phyloP scores from a whole-genome alignment of 139 green algal genomes.

The Yamagishiella unicocca region DNA sequence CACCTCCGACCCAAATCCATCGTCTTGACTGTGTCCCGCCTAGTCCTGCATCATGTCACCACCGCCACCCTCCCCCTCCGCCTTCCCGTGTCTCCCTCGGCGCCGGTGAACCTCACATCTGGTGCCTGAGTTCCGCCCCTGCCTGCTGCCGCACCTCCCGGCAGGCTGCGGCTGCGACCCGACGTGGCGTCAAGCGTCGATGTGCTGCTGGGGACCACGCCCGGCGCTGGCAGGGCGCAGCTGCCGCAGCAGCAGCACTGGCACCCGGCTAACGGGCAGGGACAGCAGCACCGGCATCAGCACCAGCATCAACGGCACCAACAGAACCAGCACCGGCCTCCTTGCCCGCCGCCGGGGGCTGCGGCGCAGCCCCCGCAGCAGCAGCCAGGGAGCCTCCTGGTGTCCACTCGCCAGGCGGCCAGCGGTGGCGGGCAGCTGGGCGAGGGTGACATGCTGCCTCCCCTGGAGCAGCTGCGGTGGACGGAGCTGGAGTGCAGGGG shows the following conservation, averaged over 20 bases:
- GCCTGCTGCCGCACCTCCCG: not conserved
- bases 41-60: not conserved
- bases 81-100: not conserved
- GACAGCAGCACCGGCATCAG: not conserved
- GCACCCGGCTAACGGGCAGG: not conserved
- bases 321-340: not conserved
- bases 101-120: not conserved
- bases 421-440: not conserved
- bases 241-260: not conserved
- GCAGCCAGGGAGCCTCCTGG: not conserved
- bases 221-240: not conserved
- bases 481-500: not conserved
- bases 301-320: not conserved
- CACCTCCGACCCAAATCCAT: not conserved
- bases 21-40: not conserved
- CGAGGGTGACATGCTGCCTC: not conserved
- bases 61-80: not conserved
- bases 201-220: not conserved
- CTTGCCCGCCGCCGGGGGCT: not conserved
- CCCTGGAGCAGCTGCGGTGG: conserved; percentile 17
- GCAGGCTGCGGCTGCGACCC: conserved; percentile 15
- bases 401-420: not conserved
- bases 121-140: not conserved
- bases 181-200: conserved; percentile 40
- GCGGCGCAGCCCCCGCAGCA: not conserved